Evolutionary conservation across 2,329 filamentous ascomycete genomes (phyloP), one percentile per base, ranked within the genome.

Genomic region (Neurospora crassa): DNA sequence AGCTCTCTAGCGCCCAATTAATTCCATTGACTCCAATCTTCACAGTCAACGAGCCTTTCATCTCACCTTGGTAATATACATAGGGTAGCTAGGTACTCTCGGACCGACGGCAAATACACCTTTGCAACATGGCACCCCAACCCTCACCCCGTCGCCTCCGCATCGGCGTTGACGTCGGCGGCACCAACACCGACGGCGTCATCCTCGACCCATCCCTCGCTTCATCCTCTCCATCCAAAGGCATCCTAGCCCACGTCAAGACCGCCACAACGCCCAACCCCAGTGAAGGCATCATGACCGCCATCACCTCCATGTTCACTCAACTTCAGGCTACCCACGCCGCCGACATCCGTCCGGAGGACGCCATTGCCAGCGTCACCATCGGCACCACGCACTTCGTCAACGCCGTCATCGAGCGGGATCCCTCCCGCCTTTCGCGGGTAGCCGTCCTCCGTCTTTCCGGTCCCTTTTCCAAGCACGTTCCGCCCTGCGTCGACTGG

Each of bases 301-400:
- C 82, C 47, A 83, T 87, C 70, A 79, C 77, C 6, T 77, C 78
- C 34, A 83, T 86, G 80, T 81, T 87, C 72, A 37, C 53, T 14
- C 24, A 29, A 18, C 24, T 63, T n/a, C 8, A 4, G 16, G 24
- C 47, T 24, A 68, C 78, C 16, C 74, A 78, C 0, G 76, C 79
- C 16, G 69, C 79, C 18, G 69, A 72, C 6, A 77, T 83, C 42
- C 72, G 75, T 53, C 79, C 82, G 0, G 75, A 77, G 0, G 76
- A 82, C 6, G 7, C 24, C 53, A 79, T 87, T 20, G 81, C 83
- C 16, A 84, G 83, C 72, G 82, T 87, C 16, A 85, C 84, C 2
- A 86, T 87, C 73, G 85, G 85, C 69, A 86, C 84, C 1, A 88
- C 87, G 0, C 86, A 89, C 72, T 89, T 89, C 74, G 82, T 89